These are phyloP conservation scores for Fistulinella cinereoalba DNA, from an alignment of 1,284 basidiomycete genomes.

Conservation along the genomic window DNA sequence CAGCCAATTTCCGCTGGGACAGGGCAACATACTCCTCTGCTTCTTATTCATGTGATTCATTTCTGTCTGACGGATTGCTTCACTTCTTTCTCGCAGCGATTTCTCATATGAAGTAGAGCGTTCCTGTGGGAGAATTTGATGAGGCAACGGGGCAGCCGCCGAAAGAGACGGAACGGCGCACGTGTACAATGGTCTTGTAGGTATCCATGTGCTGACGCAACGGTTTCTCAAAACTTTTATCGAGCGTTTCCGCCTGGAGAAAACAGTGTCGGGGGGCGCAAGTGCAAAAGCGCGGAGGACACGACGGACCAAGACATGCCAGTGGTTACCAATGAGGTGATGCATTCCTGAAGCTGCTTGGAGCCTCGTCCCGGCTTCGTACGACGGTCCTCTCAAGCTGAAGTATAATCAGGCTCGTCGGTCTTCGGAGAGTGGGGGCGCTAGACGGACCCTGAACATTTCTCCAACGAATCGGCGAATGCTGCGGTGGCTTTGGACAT, in stretches of 20 bases:
- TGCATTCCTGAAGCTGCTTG: conserved; percentile 88
- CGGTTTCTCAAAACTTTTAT: conserved; percentile 89
- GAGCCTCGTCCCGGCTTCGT: conserved; percentile 73
- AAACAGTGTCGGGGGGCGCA: conserved; percentile 4
- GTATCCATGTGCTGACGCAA: conserved; percentile 80
- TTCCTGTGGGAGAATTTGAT: conserved; percentile 48
- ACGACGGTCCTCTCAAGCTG: conserved; percentile 76
- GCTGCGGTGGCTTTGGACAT: conserved; percentile 85
- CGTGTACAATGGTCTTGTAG: conserved; percentile 72
- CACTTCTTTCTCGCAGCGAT: conserved; percentile 77
- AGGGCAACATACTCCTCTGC: conserved; percentile 66
- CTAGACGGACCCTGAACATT: conserved; percentile 68
- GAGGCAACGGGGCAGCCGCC: neutral
- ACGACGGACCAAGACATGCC: conserved; percentile 76
- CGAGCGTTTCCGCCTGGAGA: conserved; percentile 74
- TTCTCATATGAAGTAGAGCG: conserved; percentile 79
- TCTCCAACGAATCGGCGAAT: conserved; percentile 84
- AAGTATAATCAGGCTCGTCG: conserved; percentile 5
- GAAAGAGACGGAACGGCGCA: conserved; percentile 36
- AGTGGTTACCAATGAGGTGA: conserved; percentile 90
- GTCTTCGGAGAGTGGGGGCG: neutral
- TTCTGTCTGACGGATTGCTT: conserved; percentile 87
- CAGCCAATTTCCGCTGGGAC: neutral
- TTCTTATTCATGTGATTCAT: conserved; percentile 81
- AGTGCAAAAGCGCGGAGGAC: neutral